phyloP scores from a whole-genome alignment of 2,329 filamentous ascomycete species.

The Whalleya microplaca region DNA sequence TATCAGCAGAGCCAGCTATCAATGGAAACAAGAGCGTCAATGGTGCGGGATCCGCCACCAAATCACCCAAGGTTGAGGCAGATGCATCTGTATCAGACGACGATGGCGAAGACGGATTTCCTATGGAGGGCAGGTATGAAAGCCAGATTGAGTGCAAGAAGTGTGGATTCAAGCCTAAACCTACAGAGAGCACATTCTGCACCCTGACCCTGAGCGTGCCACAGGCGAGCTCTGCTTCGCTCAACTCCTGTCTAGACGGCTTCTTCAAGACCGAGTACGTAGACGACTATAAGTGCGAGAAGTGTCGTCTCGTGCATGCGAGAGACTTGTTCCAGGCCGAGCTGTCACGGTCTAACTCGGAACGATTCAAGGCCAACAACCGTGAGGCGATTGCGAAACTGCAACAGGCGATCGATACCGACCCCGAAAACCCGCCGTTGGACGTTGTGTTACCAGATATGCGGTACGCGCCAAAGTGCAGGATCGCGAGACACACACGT shows the following conservation, averaged over 20 bases:
- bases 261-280: conserved; percentile 95
- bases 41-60: conserved; percentile 8
- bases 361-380: conserved; percentile 54
- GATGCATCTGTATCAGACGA: conserved; percentile 17
- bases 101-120: conserved; percentile 68
- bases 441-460: conserved; percentile 76
- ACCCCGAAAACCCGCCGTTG: conserved; percentile 78
- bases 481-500: conserved; percentile 84
- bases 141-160: conserved; percentile 94
- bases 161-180: conserved; percentile 87
- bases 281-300: conserved; percentile 95
- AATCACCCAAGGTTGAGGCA: conserved; percentile 21
- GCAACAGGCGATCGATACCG: conserved; percentile 69
- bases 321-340: conserved; percentile 66
- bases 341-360: conserved; percentile 56
- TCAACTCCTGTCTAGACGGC: conserved; percentile 89
- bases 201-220: conserved; percentile 92
- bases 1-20: conserved; percentile 33
- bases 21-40: conserved; percentile 25
- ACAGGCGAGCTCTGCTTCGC: conserved; percentile 75
- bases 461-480: conserved; percentile 75
- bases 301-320: conserved; percentile 84
- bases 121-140: conserved; percentile 88
- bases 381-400: conserved; percentile 67
- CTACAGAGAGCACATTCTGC: conserved; percentile 83